Conservation (phyloP, 2,329 filamentous ascomycete species). For the Diaporthe sp. region DNA sequence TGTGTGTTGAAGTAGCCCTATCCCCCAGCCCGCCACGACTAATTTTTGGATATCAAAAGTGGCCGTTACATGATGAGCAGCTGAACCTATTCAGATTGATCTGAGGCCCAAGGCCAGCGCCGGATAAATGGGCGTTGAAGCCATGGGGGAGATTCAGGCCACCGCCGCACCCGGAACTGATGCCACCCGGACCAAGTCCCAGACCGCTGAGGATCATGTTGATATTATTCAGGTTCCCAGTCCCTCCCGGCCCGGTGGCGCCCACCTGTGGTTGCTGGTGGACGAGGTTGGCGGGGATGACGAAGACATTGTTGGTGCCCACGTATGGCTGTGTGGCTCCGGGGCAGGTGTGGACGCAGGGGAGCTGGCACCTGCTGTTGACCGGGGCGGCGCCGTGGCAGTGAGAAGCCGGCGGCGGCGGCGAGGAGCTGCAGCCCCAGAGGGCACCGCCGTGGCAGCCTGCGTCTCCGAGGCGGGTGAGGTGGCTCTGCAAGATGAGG, state of each 20-base stretch:
- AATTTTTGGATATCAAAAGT: slow-evolving; percentile 14
- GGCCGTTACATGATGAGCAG: slow-evolving; percentile 24
- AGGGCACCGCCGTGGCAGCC: slow-evolving; percentile 34
- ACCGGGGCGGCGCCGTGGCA: neutral
- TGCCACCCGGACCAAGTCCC: slow-evolving; percentile 2
- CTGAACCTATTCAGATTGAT: slow-evolving; percentile 22
- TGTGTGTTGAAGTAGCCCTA: slow-evolving; percentile 3
- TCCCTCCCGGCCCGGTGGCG: neutral
- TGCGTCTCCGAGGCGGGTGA: slow-evolving; percentile 33
- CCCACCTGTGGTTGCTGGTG: slow-evolving; percentile 23
- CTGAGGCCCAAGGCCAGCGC: neutral
- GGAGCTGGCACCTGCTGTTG: slow-evolving; percentile 20
- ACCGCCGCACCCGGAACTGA: slow-evolving; percentile 10
- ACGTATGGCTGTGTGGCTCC: slow-evolving; percentile 35
- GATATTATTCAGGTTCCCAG: slow-evolving; percentile 12
- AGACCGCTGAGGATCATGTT: slow-evolving; percentile 35
- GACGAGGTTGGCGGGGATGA: slow-evolving; percentile 32
- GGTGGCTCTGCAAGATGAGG: slow-evolving; percentile 39
- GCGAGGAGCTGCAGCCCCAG: slow-evolving; percentile 26
- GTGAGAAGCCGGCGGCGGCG: neutral
- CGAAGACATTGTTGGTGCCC: slow-evolving; percentile 38
- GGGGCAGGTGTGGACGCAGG: slow-evolving; percentile 38
- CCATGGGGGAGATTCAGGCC: slow-evolving; percentile 8
- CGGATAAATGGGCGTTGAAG: neutral
- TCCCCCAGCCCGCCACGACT: neutral